A percentile compares a stretch with the other conserved stretches of the same genome.
Conservation (phyloP, 2,329 filamentous ascomycete species). For the Calonectria crousiana region DNA sequence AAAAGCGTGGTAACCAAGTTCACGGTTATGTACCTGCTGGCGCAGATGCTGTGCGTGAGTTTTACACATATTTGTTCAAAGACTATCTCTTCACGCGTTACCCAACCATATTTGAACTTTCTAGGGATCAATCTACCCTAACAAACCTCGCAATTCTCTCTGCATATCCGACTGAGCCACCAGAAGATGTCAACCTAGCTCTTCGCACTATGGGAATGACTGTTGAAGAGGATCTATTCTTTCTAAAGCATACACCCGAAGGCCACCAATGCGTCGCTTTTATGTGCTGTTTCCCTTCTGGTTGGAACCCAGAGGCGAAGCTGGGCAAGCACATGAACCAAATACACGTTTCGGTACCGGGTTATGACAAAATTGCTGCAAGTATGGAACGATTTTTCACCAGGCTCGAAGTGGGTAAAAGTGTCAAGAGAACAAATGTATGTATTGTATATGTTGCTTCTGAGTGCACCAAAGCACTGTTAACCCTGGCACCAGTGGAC, state of each 20-base stretch:
- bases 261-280: conserved; percentile 60
- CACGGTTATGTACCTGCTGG: conserved; percentile 56
- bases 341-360: conserved; percentile 64
- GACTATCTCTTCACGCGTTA: conserved; percentile 61
- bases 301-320: conserved; percentile 62
- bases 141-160: background rate
- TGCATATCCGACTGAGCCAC: background rate
- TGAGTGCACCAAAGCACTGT: background rate
- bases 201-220: conserved; percentile 54
- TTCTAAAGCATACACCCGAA: conserved; percentile 54
- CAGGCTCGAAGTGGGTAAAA: conserved; percentile 59
- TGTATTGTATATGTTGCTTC: background rate
- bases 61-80: conserved; percentile 60
- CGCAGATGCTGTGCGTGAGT: conserved; percentile 56
- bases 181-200: background rate
- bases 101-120: conserved; percentile 58
- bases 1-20: conserved; percentile 51
- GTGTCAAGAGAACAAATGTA: conserved; percentile 52
- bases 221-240: conserved; percentile 66
- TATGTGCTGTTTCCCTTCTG: conserved; percentile 63
- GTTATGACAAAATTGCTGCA: conserved; percentile 62
- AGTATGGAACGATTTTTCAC: conserved; percentile 66
- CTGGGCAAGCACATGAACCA: conserved; percentile 59
- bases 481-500: conserved; percentile 55
- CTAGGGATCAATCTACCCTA: conserved; percentile 1